A percentile compares a stretch with the other conserved stretches of the same genome.
Evolutionary conservation across 768 basidiomycete species (phyloP).

Genomic region (Inosperma sp.): DNA sequence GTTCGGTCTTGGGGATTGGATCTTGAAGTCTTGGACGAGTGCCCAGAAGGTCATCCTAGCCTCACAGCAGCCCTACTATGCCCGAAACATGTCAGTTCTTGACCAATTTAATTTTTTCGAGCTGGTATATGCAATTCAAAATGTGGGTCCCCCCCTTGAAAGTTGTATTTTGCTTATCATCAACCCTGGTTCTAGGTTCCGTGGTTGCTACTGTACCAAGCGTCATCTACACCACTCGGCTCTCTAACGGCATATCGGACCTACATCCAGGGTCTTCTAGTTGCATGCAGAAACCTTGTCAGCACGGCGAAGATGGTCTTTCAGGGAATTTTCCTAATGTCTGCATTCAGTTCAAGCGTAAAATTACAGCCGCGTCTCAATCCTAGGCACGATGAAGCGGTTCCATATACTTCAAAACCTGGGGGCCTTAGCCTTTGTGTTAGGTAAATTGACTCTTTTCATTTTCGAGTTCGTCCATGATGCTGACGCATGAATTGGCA

Average conservation of each 20-base stretch:
- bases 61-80: conserved; percentile 43
- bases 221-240: conserved; percentile 69
- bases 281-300: too few relatives aligned
- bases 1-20: conserved; percentile 85
- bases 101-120: too few relatives aligned
- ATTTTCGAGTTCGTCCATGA: too few relatives aligned
- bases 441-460: too few relatives aligned
- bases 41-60: conserved; percentile 56
- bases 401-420: conserved; percentile 54
- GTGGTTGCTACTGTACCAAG: conserved; percentile 64
- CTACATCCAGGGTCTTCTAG: conserved; percentile 67
- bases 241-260: conserved; percentile 78
- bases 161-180: conserved; percentile 17
- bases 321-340: too few relatives aligned
- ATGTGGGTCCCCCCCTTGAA: conserved; percentile 44
- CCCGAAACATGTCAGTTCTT: conserved; percentile 42
- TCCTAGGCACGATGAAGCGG: conserved; percentile 44
- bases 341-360: too few relatives aligned
- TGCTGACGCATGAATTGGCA: conserved; percentile 16
- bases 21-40: conserved; percentile 68
- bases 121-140: conserved; percentile 59
- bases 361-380: too few relatives aligned
- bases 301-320: too few relatives aligned
- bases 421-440: too few relatives aligned
- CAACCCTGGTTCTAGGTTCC: conserved; percentile 53